phyloP scores from a whole-genome alignment of 345 rosid genomes.

The Citrus sp. region DNA sequence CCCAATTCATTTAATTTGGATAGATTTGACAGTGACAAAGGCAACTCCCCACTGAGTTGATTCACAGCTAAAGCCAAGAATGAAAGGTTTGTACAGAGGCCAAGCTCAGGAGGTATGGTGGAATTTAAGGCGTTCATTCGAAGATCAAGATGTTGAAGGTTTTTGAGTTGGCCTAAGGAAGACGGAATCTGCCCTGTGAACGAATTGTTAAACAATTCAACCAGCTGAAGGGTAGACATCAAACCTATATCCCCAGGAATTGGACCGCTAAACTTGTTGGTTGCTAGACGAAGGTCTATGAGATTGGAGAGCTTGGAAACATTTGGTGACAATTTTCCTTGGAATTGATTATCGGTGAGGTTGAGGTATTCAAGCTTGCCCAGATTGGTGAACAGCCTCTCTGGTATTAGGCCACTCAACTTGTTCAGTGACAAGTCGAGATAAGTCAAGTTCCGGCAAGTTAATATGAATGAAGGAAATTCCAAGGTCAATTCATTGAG shows the following conservation, averaged over 20 bases:
- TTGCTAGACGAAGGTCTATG: neutral
- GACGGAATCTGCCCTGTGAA: conserved; percentile 52
- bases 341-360: conserved; percentile 36
- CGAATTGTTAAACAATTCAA: conserved; percentile 41
- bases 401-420: conserved; percentile 43
- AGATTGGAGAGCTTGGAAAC: conserved; percentile 48
- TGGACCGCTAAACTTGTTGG: conserved; percentile 29
- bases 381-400: conserved; percentile 34
- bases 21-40: conserved; percentile 49
- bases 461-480: conserved; percentile 47
- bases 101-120: conserved; percentile 52
- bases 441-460: conserved; percentile 42
- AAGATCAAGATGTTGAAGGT: conserved; percentile 39
- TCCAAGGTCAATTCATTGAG: conserved; percentile 22
- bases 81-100: conserved; percentile 49
- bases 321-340: conserved; percentile 19
- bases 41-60: conserved; percentile 46
- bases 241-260: conserved; percentile 43
- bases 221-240: conserved; percentile 33
- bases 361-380: conserved; percentile 40
- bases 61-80: conserved; percentile 54
- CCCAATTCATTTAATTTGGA: conserved; percentile 29
- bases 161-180: conserved; percentile 49
- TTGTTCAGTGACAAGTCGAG: conserved; percentile 51
- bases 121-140: conserved; percentile 38